Evolutionary conservation across 2,329 filamentous ascomycete genomes (phyloP), one percentile per base, ranked within the genome.

Genomic region (Stemphylium lycopersici): DNA sequence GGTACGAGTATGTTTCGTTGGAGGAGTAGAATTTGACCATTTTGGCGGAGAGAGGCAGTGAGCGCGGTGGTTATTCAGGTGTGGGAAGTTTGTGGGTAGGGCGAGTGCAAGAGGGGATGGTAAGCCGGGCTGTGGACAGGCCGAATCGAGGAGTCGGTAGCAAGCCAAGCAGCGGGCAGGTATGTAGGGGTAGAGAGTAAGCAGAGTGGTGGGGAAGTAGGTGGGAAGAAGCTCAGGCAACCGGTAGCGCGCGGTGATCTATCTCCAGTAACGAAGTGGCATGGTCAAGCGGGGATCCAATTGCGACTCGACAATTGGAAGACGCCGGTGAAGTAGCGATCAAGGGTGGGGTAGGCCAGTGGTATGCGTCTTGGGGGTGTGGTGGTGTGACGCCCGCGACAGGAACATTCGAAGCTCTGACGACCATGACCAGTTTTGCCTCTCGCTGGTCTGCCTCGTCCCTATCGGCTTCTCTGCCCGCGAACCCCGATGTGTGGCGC

Each of bases 1-100:
- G 88, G 77, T 93, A 91, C 62, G 87, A 83, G 81, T 93, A 92
- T 68, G 83, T 85, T 74, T 90, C 88, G 77, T 84, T 86, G 66
- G 71, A 74, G 41, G 75, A 76, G 75, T 81, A 81, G 74, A 82
- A 80, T 70, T 81, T 81, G 63, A 82, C 80, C 80, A 82, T 82
- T 13, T 34, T 42, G 47, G 16, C 36, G 33, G 31, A 18, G 12
- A 7, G 40, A 7, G 40, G 41, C 40, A 24, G 41, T 37, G 39
- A 32, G 16, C 44, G 42, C 44, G 42, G 34, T 49, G 48, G 43
- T 41, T 11, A 15, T 15, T 18, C 10, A 24, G 42, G 22, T 24
- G 22, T 24, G 3, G 22, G 22, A 24, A 7, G 22, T 2, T 24
- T 4, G 6, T 24, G 22, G 22, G 22, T 24, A 24, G 22, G 6